Evolutionary conservation across 2,329 filamentous ascomycete genomes (phyloP).

Genomic region (Sordariomycetes sp.): DNA sequence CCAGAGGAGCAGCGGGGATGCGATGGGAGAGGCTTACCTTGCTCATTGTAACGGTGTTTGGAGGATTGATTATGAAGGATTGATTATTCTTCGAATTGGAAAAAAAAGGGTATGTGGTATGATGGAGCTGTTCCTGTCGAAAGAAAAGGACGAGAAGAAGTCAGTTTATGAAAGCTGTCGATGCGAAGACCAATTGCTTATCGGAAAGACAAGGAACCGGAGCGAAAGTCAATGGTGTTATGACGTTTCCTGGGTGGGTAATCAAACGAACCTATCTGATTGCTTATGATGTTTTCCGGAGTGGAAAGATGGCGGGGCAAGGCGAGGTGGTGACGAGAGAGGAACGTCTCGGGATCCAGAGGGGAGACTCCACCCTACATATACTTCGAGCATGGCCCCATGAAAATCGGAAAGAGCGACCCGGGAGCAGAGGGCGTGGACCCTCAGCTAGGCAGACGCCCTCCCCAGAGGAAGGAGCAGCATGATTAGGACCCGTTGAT

Average conservation of each 20-base stretch:
- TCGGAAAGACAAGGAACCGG: slow-evolving; percentile 1
- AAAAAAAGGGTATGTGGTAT: not conserved
- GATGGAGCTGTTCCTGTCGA: not conserved
- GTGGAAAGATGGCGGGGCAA: not conserved
- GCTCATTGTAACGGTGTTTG: slow-evolving; percentile 6
- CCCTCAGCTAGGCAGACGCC: not conserved
- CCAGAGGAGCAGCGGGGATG: not conserved
- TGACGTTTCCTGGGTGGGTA: slow-evolving; percentile 1
- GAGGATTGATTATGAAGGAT: not conserved
- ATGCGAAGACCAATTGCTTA: not conserved
- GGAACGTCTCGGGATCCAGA: not conserved
- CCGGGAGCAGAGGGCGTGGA: not conserved
- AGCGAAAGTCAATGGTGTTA: not conserved
- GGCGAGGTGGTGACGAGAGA: not conserved
- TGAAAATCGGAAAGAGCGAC: not conserved
- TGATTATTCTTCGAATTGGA: not conserved
- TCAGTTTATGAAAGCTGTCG: not conserved
- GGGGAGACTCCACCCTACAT: not conserved
- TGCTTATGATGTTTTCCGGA: not conserved
- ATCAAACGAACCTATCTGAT: not conserved
- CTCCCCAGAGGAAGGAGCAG: not conserved
- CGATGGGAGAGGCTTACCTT: slow-evolving; percentile 3
- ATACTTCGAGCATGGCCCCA: not conserved
- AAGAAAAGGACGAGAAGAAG: not conserved
- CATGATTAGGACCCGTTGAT: not conserved